These are phyloP conservation scores for Calonectria ilicicola DNA, from an alignment of 2,329 filamentous ascomycete genomes.

Conservation along the genomic window DNA sequence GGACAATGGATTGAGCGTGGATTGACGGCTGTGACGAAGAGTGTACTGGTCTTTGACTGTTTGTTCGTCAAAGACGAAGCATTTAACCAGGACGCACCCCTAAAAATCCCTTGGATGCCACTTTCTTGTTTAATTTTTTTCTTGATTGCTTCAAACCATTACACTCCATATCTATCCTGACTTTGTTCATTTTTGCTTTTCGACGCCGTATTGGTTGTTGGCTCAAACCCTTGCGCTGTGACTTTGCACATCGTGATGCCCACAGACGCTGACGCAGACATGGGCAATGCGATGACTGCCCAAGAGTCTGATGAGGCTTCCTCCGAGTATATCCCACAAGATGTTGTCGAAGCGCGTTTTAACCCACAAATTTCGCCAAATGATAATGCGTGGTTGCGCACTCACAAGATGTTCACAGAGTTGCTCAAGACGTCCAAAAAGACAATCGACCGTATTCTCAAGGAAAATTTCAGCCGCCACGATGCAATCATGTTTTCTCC, in stretches of 20 bases:
- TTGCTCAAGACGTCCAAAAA: conserved; percentile 36
- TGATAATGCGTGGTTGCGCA: conserved; percentile 34
- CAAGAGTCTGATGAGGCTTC: not conserved
- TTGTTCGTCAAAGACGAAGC: not conserved
- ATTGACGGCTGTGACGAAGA: not conserved
- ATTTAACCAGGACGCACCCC: not conserved
- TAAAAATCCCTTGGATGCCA: not conserved
- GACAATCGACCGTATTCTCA: conserved; percentile 47
- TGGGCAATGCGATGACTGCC: not conserved
- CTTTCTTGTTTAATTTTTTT: not conserved
- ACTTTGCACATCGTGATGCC: not conserved
- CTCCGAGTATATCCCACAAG: not conserved
- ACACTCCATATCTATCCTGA: not conserved
- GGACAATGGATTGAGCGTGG: not conserved
- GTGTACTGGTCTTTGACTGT: not conserved
- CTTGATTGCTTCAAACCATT: not conserved
- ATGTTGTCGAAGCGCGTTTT: conserved; percentile 23
- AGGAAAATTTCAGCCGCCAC: conserved; percentile 47
- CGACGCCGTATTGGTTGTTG: not conserved
- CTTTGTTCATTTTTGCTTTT: no score
- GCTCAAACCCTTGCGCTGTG: not conserved
- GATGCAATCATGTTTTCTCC: conserved; percentile 49
- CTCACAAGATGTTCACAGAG: conserved; percentile 46
- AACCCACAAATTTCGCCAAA: conserved; percentile 40
- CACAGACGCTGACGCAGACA: not conserved